phyloP scores from a whole-genome alignment of 139 green algal genomes.

The Nannochloris sp. region DNA sequence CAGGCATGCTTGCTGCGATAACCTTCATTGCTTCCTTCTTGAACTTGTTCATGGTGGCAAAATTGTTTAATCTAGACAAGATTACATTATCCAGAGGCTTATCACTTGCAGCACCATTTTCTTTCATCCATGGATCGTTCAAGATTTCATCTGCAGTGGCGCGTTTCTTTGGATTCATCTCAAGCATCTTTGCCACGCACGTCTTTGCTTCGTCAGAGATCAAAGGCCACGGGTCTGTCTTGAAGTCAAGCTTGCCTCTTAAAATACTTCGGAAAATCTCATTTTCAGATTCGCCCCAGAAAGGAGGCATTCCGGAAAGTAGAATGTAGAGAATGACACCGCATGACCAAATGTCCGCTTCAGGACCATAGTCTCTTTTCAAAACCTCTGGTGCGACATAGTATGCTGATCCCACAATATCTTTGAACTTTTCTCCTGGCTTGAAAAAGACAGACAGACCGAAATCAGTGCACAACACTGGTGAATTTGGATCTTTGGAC shows the following conservation, averaged over 20 bases:
- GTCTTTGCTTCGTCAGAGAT: constrained; percentile 68
- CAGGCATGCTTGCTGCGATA: constrained; percentile 73
- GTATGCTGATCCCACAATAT: constrained; percentile 84
- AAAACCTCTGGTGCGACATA: constrained; percentile 92
- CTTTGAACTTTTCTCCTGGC: constrained; percentile 69
- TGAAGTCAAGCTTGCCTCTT: constrained; percentile 61
- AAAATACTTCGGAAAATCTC: constrained; percentile 76
- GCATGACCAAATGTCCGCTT: constrained; percentile 88
- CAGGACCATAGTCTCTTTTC: constrained; percentile 58
- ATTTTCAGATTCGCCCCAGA: constrained; percentile 87
- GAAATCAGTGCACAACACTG: constrained; percentile 92
- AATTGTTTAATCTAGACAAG: constrained; percentile 72
- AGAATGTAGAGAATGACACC: constrained; percentile 98
- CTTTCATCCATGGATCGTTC: constrained; percentile 84
- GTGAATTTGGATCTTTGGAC: constrained; percentile 37
- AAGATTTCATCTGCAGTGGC: constrained; percentile 72
- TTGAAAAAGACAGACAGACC: constrained; percentile 88
- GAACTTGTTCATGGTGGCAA: constrained; percentile 91
- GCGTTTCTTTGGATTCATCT: constrained; percentile 67
- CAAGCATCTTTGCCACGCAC: constrained; percentile 72
- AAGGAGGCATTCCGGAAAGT: constrained; percentile 82
- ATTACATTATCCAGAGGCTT: constrained; percentile 71
- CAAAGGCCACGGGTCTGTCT: constrained; percentile 54
- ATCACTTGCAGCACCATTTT: constrained; percentile 66
- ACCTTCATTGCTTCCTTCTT: constrained; percentile 91